A percentile compares a stretch with the other conserved stretches of the same genome.
These are phyloP conservation scores for Leccinum incarnatum DNA, from an alignment of 768 basidiomycete species.

Conservation along the genomic window DNA sequence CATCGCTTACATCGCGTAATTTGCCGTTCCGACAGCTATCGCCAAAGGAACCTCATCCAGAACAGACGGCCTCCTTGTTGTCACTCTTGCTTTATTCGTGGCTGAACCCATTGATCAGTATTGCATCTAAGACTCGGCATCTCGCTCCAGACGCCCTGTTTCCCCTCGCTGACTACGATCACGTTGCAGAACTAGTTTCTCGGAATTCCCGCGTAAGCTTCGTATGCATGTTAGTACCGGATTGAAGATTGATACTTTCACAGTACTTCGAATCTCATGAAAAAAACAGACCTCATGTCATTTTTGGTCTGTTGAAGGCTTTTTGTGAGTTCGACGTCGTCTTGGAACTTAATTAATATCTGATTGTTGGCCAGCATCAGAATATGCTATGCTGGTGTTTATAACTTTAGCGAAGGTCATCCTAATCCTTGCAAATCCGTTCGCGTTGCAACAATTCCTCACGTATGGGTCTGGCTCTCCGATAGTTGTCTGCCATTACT, in stretches of 20 bases:
- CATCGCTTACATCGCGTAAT: conserved; percentile 5
- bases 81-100: conserved; percentile 45
- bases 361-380: not conserved
- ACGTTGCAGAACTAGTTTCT: conserved; percentile 30
- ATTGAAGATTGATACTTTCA: not conserved
- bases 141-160: conserved; percentile 42
- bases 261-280: not conserved
- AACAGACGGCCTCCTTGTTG: conserved; percentile 39
- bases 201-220: conserved; percentile 30
- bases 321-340: conserved; percentile 4
- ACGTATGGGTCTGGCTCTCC: not conserved
- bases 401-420: conserved; percentile 1
- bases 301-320: conserved; percentile 2
- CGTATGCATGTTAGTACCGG: not conserved
- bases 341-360: not conserved
- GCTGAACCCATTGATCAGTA: conserved; percentile 48
- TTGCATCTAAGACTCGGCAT: conserved; percentile 40
- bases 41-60: conserved; percentile 27
- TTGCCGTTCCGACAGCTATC: not conserved
- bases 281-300: not conserved
- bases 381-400: not conserved
- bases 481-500: not conserved
- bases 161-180: conserved; percentile 49
- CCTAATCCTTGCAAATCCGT: conserved; percentile 1
- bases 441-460: conserved; percentile 10